Evolutionary conservation across 2,329 filamentous ascomycete genomes (phyloP).

Genomic region (Emergomyces orientalis): DNA sequence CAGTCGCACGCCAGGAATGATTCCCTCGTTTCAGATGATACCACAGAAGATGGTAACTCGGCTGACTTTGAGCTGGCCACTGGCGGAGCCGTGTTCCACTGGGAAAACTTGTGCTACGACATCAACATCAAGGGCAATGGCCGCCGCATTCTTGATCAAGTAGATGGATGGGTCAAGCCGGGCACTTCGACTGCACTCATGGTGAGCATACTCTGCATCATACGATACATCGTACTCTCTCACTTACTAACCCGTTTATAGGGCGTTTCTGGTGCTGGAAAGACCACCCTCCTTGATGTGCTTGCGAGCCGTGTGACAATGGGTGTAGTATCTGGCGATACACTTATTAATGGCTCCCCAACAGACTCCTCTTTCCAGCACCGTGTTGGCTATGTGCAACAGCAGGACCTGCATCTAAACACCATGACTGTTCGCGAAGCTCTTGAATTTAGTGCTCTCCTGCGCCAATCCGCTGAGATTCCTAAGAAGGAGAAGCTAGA

Average conservation of each 20-base stretch:
- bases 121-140: slow-evolving; percentile 68
- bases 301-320: slow-evolving; percentile 77
- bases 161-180: slow-evolving; percentile 89
- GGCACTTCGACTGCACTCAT: slow-evolving; percentile 82
- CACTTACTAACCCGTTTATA: background rate
- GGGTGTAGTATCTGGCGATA: slow-evolving; percentile 81
- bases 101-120: slow-evolving; percentile 74
- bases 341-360: slow-evolving; percentile 66
- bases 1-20: background rate
- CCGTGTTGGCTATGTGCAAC: slow-evolving; percentile 67
- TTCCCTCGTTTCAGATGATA: background rate
- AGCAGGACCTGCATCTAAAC: slow-evolving; percentile 79
- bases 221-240: background rate
- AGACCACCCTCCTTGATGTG: slow-evolving; percentile 80
- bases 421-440: slow-evolving; percentile 83
- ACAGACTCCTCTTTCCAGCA: slow-evolving; percentile 70
- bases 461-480: slow-evolving; percentile 69
- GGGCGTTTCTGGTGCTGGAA: slow-evolving; percentile 79
- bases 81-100: slow-evolving; percentile 55
- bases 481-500: slow-evolving; percentile 66
- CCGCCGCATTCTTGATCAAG: slow-evolving; percentile 69
- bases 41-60: background rate
- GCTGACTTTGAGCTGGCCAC: background rate
- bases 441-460: slow-evolving; percentile 71
- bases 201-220: slow-evolving; percentile 24